A percentile compares a stretch with the other conserved stretches of the same genome.
phyloP scores from a whole-genome alignment of 164 flowering plant genomes.

The Cinnamomum chago region DNA sequence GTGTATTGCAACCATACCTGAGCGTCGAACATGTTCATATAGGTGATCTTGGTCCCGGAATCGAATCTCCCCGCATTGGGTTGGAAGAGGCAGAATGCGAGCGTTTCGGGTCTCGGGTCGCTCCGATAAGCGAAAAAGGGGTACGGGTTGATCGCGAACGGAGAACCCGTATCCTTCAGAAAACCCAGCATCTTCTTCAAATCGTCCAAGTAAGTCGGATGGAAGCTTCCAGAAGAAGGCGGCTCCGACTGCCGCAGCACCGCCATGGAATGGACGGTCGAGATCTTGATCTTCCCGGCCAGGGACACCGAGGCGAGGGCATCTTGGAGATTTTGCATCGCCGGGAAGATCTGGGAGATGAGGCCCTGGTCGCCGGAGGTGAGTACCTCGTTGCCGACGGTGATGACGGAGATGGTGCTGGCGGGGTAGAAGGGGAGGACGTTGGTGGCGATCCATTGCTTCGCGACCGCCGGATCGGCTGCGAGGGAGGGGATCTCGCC shows the following conservation, averaged over 20 bases:
- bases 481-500: constrained; percentile 75
- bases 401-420: constrained; percentile 62
- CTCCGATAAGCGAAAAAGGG: constrained; percentile 92
- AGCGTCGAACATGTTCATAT: constrained; percentile 96
- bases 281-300: constrained; percentile 73
- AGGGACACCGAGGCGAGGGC: constrained; percentile 52
- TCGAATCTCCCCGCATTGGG: constrained; percentile 84
- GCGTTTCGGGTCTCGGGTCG: constrained; percentile 80
- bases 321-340: constrained; percentile 74
- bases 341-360: constrained; percentile 52
- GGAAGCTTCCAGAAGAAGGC: constrained; percentile 68
- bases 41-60: constrained; percentile 57
- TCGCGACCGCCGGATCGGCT: constrained; percentile 61
- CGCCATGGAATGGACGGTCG: constrained; percentile 91
- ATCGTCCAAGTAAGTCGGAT: constrained; percentile 29
- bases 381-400: constrained; percentile 85
- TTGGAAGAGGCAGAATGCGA: constrained; percentile 87
- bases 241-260: constrained; percentile 74
- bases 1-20: constrained; percentile 42
- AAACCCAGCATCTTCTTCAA: constrained; percentile 62
- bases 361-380: constrained; percentile 44
- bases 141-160: constrained; percentile 83
- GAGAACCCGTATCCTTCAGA: constrained; percentile 55
- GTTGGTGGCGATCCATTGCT: constrained; percentile 66
- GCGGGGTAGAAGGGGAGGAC: constrained; percentile 76